These are phyloP conservation scores for Malus sieversii DNA, from an alignment of 306 rosid genomes.

Conservation along the genomic window DNA sequence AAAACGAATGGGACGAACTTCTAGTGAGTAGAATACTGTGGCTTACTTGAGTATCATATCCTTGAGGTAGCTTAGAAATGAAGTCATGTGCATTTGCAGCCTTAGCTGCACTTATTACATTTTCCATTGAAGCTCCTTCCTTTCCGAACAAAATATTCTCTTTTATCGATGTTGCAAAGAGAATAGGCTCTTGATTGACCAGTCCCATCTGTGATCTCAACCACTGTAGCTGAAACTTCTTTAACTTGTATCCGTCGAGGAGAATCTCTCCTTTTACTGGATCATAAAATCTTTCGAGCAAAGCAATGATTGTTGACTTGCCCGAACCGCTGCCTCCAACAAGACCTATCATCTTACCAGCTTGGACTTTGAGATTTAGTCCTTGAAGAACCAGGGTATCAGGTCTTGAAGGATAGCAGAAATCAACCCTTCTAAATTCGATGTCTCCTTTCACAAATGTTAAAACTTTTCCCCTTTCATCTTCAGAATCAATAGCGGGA, in stretches of 20 bases:
- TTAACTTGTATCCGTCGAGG: slow-evolving; percentile 57
- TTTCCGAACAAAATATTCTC: slow-evolving; percentile 75
- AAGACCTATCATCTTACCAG: slow-evolving; percentile 61
- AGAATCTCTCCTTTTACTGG: slow-evolving; percentile 53
- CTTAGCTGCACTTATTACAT: slow-evolving; percentile 47
- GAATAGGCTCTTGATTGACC: slow-evolving; percentile 78
- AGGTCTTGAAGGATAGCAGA: slow-evolving; percentile 73
- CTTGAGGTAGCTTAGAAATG: slow-evolving; percentile 49
- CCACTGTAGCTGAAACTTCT: slow-evolving; percentile 50
- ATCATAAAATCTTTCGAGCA: slow-evolving; percentile 84
- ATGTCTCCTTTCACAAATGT: slow-evolving; percentile 45
- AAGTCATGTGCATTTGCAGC: slow-evolving; percentile 83
- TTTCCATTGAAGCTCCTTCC: slow-evolving; percentile 62
- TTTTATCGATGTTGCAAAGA: slow-evolving; percentile 72
- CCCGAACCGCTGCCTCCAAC: slow-evolving; percentile 91
- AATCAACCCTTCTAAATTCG: slow-evolving; percentile 47
- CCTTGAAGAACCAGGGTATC: slow-evolving; percentile 57
- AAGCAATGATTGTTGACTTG: slow-evolving; percentile 66
- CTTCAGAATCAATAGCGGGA: slow-evolving; percentile 23
- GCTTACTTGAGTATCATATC: slow-evolving; percentile 72
- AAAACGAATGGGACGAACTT: not conserved
- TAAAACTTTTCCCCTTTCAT: slow-evolving; percentile 37
- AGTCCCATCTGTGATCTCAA: slow-evolving; percentile 74
- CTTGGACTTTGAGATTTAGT: slow-evolving; percentile 47
- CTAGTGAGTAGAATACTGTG: not conserved